phyloP scores from a whole-genome alignment of 805 yeast species.

The Priceomyces melissophilus region DNA sequence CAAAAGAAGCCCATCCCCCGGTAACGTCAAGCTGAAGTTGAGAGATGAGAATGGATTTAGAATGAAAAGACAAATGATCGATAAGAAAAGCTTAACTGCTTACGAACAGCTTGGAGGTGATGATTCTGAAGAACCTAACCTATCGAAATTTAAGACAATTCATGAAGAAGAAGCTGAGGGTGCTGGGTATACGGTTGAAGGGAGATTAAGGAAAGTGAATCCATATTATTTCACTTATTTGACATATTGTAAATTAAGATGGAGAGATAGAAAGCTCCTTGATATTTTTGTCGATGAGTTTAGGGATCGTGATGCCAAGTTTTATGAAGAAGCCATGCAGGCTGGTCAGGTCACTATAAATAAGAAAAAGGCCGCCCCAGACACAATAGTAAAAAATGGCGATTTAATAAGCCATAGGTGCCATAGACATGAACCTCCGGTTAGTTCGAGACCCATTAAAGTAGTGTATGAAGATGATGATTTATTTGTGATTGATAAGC shows the following conservation, averaged over 20 bases:
- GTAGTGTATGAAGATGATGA: conserved; percentile 74
- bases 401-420: conserved; percentile 74
- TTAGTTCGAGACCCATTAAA: conserved; percentile 54
- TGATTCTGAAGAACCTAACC: conserved; percentile 17
- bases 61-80: conserved; percentile 41
- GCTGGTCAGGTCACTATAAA: conserved; percentile 77
- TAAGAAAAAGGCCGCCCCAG: conserved; percentile 57
- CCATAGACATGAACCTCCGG: conserved; percentile 91
- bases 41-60: conserved; percentile 49
- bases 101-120: conserved; percentile 39
- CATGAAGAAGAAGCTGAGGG: conserved; percentile 58
- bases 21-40: conserved; percentile 8
- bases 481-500: conserved; percentile 83
- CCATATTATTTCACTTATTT: conserved; percentile 89
- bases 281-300: conserved; percentile 86
- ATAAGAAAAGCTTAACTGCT: conserved; percentile 41
- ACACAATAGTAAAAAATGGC: conserved; percentile 72
- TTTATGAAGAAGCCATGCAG: conserved; percentile 50
- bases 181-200: conserved; percentile 54
- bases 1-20: conserved; percentile 8
- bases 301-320: conserved; percentile 67
- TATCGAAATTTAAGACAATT: conserved; percentile 32
- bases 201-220: conserved; percentile 63
- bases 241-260: conserved; percentile 86
- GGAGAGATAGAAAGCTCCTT: conserved; percentile 79